Base-by-base conservation (phyloP, 371 early-diverging fungal species). In the Rozella allomycis region DNA sequence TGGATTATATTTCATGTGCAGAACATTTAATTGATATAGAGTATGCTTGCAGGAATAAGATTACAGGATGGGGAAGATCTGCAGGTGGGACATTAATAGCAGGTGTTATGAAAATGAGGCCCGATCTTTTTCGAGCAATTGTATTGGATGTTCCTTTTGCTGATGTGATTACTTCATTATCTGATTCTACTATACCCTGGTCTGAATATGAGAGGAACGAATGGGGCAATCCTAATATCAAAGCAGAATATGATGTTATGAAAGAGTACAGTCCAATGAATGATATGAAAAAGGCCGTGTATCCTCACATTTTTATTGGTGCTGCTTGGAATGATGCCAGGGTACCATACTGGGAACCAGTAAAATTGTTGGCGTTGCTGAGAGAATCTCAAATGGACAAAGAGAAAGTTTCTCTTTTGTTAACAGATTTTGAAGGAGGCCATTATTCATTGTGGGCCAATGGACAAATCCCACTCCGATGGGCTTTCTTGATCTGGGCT, bases 61-160 rank as follows among this genome's bases (percentile, higher is more conserved):
- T 59, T 62, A 8, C 77, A 77, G 35, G 86, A 84, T 0, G 84
- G 85, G 4, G 83, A 80, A n/a, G n/a, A n/a, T 0, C 46, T 82
- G 7, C 36, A 65, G 18, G 54, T 74, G 19, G 73, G 67, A 9
- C 2, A 22, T 42, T 5, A 13, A 0, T 12, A 41, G 16, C 25
- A 10, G 9, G 22, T 2, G 38, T 29, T 11, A 26, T 18, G 6
- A 4, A 26, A 11, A 20, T 6, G 26, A 27, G 18, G 11, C 42
- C 46, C 30, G 78, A 78, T 32, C 46, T 76, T 3, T 80, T 77
- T 42, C 62, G 71, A 7, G 78, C 78, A 0, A 57, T 78, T 2
- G 53, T 79, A 11, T 49, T 81, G 16, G 64, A 71, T n/a, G 79
- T 75, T 0, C 84, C 86, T 0, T 85, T 85, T 52, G 55, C 82